Evolutionary conservation across 257 asterid genomes (phyloP).

Genomic region (Hygrophila difformis): DNA sequence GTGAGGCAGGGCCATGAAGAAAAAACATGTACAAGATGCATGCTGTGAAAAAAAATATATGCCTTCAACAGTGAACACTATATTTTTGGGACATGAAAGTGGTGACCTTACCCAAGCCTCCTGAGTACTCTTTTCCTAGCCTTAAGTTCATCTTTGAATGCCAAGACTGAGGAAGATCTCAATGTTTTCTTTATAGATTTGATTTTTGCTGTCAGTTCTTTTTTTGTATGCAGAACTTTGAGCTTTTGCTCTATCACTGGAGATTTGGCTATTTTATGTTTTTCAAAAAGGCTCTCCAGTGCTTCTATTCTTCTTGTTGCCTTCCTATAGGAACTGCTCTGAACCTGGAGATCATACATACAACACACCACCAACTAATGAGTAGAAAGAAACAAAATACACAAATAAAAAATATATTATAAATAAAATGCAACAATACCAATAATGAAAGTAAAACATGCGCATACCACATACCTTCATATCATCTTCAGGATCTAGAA

Average conservation of each 20-base stretch:
- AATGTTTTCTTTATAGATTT: slow-evolving; percentile 66
- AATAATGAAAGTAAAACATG: too few species aligned
- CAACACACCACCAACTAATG: slow-evolving; percentile 10
- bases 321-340: slow-evolving; percentile 77
- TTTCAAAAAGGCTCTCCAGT: slow-evolving; percentile 79
- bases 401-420: neutral
- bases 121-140: slow-evolving; percentile 89
- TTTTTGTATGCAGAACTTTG: slow-evolving; percentile 67
- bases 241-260: slow-evolving; percentile 88
- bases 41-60: too few species aligned
- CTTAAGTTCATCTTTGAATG: slow-evolving; percentile 95
- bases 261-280: slow-evolving; percentile 76
- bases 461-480: slow-evolving; percentile 74
- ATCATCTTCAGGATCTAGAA: slow-evolving; percentile 90
- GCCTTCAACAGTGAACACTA: too few species aligned
- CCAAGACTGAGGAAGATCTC: slow-evolving; percentile 79
- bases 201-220: slow-evolving; percentile 72
- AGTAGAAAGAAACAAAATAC: slow-evolving; percentile 1
- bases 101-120: slow-evolving; percentile 65
- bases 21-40: too few species aligned
- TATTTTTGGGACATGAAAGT: slow-evolving; percentile 13
- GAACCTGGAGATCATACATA: slow-evolving; percentile 47
- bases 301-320: slow-evolving; percentile 80
- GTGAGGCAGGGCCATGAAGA: too few species aligned
- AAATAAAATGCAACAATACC: too few species aligned